These are phyloP conservation scores for Thraustochytrium sp. DNA, from an alignment of 352 stramenopile genomes.

Conservation along the genomic window DNA sequence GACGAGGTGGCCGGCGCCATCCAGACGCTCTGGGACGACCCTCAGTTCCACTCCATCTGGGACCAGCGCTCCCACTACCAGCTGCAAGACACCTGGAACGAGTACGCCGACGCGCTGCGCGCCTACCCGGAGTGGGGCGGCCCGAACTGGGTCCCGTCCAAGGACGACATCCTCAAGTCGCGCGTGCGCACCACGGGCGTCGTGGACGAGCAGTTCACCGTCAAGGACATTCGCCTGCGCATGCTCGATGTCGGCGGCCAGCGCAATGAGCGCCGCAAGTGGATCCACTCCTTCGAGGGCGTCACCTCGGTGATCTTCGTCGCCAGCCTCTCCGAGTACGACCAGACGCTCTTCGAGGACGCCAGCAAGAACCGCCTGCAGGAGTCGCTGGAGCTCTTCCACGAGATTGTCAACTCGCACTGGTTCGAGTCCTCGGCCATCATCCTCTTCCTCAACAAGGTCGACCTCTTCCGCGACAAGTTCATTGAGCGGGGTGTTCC, in stretches of 20 bases:
- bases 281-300: conserved; percentile 68
- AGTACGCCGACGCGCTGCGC: conserved; percentile 53
- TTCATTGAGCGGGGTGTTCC: conserved; percentile 42
- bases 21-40: conserved; percentile 49
- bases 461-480: conserved; percentile 92
- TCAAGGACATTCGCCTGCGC: conserved; percentile 68
- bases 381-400: conserved; percentile 60
- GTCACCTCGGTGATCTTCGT: conserved; percentile 55
- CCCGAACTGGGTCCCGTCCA: conserved; percentile 65
- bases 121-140: conserved; percentile 48
- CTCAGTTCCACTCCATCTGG: neutral
- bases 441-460: conserved; percentile 96
- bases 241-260: conserved; percentile 66
- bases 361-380: conserved; percentile 58
- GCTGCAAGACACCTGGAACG: conserved; percentile 45
- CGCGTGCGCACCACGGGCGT: conserved; percentile 57
- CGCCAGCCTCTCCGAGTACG: conserved; percentile 44
- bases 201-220: conserved; percentile 56
- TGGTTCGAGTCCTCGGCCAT: conserved; percentile 86
- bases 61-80: conserved; percentile 22
- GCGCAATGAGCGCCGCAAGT: conserved; percentile 65
- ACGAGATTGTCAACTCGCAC: conserved; percentile 87
- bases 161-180: conserved; percentile 52
- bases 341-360: conserved; percentile 63
- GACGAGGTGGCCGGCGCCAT: conserved; percentile 48